These are phyloP conservation scores for Monosporascus sp. DNA, from an alignment of 2,329 filamentous ascomycete species.

Conservation along the genomic window DNA sequence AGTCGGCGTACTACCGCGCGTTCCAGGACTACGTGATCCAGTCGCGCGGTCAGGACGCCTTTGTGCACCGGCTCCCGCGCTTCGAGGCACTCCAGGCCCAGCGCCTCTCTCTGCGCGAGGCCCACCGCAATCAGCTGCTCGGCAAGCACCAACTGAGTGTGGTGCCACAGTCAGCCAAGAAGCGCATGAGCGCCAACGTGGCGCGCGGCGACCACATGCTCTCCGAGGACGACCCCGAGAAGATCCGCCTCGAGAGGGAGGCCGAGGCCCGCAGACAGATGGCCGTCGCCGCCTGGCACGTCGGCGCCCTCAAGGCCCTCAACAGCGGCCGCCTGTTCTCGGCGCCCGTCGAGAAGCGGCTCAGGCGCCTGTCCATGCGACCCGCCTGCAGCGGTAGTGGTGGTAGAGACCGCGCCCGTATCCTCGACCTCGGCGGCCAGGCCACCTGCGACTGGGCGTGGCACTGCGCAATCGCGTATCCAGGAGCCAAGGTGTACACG, in stretches of 20 bases:
- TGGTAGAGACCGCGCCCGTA: conserved; percentile 51
- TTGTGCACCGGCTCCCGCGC: conserved; percentile 76
- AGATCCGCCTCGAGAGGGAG: conserved; percentile 67
- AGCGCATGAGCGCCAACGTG: conserved; percentile 66
- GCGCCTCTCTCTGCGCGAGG: conserved; percentile 65
- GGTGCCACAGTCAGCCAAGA: conserved; percentile 63
- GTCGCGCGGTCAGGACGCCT: conserved; percentile 65
- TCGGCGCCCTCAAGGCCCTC: conserved; percentile 54
- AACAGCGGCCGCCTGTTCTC: conserved; percentile 61
- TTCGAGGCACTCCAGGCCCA: conserved; percentile 85
- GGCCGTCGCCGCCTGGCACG: conserved; percentile 54
- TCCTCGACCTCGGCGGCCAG: conserved; percentile 84
- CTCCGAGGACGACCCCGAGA: conserved; percentile 53
- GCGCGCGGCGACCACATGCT: conserved; percentile 64
- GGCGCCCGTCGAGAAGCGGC: conserved; percentile 57
- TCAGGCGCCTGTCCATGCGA: conserved; percentile 43
- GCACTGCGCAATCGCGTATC: conserved; percentile 83
- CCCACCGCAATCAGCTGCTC: conserved; percentile 74
- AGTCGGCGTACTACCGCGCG: conserved; percentile 82
- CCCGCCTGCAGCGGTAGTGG: conserved; percentile 24
- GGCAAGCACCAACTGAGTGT: conserved; percentile 78
- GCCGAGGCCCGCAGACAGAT: conserved; percentile 72
- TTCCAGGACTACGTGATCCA: conserved; percentile 71
- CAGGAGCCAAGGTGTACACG: conserved; percentile 80
- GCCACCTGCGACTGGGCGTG: conserved; percentile 91